Conservation (phyloP, 2,329 filamentous ascomycete species). For the Macrophomina phaseolina region DNA sequence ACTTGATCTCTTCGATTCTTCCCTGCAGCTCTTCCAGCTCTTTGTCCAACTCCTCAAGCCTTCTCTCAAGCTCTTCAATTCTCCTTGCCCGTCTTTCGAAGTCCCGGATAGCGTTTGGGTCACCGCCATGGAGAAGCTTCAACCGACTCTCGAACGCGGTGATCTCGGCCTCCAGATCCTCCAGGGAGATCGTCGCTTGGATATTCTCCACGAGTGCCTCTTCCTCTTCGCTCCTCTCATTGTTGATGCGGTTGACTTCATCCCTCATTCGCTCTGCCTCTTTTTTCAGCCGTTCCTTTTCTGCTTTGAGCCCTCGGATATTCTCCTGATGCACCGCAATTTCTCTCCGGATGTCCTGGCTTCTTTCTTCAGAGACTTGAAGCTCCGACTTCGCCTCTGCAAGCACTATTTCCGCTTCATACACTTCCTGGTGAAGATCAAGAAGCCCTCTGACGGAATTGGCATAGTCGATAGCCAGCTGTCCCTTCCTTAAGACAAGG, state of each 20-base stretch:
- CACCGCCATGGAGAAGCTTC: slow-evolving; percentile 79
- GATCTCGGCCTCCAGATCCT: slow-evolving; percentile 75
- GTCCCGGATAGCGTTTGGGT: slow-evolving; percentile 75
- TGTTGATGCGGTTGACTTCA: slow-evolving; percentile 32
- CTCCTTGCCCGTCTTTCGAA: slow-evolving; percentile 61
- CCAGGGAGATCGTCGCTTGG: slow-evolving; percentile 40
- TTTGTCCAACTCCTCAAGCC: slow-evolving; percentile 56
- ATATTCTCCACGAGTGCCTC: slow-evolving; percentile 32
- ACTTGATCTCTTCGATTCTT: slow-evolving; percentile 70
- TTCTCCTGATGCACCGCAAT: slow-evolving; percentile 56
- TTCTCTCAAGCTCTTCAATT: slow-evolving; percentile 69
- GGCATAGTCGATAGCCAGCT: slow-evolving; percentile 57
- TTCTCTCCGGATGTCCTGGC: slow-evolving; percentile 61
- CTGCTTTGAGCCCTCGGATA: slow-evolving; percentile 47
- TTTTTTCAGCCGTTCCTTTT: slow-evolving; percentile 48
- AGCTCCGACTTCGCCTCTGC: slow-evolving; percentile 87
- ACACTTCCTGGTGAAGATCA: slow-evolving; percentile 64
- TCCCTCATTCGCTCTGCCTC: slow-evolving; percentile 31
- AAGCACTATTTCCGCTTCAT: slow-evolving; percentile 72
- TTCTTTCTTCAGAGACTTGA: slow-evolving; percentile 69
- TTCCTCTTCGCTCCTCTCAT: slow-evolving; percentile 42
- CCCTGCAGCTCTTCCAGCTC: slow-evolving; percentile 62
- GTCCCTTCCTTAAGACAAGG: slow-evolving; percentile 37
- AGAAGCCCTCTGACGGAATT: slow-evolving; percentile 68
- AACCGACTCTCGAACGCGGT: slow-evolving; percentile 75